These are phyloP conservation scores for Fusarium succisae DNA, from an alignment of 2,329 filamentous ascomycete genomes.

Conservation along the genomic window DNA sequence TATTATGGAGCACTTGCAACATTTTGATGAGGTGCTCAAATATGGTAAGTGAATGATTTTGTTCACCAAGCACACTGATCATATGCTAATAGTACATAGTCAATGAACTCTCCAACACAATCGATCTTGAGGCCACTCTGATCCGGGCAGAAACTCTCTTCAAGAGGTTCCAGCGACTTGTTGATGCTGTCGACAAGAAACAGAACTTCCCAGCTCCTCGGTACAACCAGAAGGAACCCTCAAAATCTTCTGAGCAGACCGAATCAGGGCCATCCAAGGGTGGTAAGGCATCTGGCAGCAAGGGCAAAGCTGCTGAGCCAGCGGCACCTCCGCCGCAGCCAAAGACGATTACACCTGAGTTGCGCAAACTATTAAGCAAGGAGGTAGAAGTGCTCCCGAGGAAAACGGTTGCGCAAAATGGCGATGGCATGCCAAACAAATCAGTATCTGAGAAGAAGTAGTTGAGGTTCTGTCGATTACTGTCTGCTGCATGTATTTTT, in stretches of 20 bases:
- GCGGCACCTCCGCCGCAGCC: constrained; percentile 46
- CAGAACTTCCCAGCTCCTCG: constrained; percentile 76
- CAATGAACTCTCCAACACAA: constrained; percentile 92
- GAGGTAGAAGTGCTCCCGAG: constrained; percentile 57
- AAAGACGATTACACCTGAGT: constrained; percentile 66
- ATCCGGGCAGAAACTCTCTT: constrained; percentile 90
- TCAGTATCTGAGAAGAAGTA: constrained; percentile 9
- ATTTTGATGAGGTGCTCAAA: constrained; percentile 97
- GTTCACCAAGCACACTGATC: neutral
- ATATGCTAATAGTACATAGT: constrained; percentile 61
- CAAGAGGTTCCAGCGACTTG: constrained; percentile 84
- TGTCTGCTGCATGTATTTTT: constrained; percentile 17
- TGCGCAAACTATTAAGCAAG: constrained; percentile 62
- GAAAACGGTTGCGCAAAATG: constrained; percentile 48
- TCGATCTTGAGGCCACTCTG: constrained; percentile 87
- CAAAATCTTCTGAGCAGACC: constrained; percentile 24
- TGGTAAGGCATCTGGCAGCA: constrained; percentile 39
- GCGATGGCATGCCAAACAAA: constrained; percentile 49
- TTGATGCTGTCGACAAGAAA: constrained; percentile 93
- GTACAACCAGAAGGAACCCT: constrained; percentile 24
- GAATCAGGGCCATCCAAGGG: constrained; percentile 14
- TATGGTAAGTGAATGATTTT: constrained; percentile 73
- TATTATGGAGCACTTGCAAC: constrained; percentile 92
- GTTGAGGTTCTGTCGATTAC: neutral
- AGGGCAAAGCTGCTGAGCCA: constrained; percentile 52